Conservation (phyloP, 1,284 basidiomycete genomes). For the Apiotrichum domesticum region DNA sequence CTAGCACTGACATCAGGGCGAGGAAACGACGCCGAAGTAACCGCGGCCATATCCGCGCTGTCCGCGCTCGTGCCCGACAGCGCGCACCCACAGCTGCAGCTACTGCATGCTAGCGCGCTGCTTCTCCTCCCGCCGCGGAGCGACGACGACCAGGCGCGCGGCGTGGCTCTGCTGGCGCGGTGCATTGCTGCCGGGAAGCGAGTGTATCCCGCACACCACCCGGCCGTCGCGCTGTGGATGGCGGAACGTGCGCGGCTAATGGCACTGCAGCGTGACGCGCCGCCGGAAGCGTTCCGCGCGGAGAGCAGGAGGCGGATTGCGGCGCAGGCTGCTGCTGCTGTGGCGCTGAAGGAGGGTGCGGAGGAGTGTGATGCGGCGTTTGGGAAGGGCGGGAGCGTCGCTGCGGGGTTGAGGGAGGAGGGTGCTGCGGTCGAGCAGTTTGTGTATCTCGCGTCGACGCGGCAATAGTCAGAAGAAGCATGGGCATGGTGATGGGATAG, state of each 20-base stretch:
- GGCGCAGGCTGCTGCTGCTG: not conserved
- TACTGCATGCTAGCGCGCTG: constrained; percentile 57
- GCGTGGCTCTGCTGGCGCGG: constrained; percentile 56
- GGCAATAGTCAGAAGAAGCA: no score
- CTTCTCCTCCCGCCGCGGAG: constrained; percentile 23
- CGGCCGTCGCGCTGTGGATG: constrained; percentile 66
- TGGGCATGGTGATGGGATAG: no score
- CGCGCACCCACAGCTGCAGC: constrained; percentile 67
- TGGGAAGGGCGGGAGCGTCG: constrained; percentile 29
- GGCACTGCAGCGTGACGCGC: constrained; percentile 30
- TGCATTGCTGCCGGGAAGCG: constrained; percentile 56
- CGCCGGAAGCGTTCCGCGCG: not conserved
- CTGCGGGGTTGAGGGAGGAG: not conserved
- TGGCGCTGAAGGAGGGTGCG: constrained; percentile 47
- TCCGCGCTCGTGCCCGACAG: constrained; percentile 62
- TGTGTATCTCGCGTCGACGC: not conserved
- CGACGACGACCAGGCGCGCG: constrained; percentile 23
- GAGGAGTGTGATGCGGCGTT: constrained; percentile 50
- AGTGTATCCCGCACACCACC: constrained; percentile 65
- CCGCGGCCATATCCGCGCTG: constrained; percentile 58
- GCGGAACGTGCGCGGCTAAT: constrained; percentile 77
- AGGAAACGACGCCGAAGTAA: constrained; percentile 58
- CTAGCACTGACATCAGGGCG: constrained; percentile 1
- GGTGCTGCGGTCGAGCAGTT: not conserved
- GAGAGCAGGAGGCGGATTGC: not conserved